Conservation (phyloP, 495 filamentous ascomycete genomes). For the Aspergillus steynii region DNA sequence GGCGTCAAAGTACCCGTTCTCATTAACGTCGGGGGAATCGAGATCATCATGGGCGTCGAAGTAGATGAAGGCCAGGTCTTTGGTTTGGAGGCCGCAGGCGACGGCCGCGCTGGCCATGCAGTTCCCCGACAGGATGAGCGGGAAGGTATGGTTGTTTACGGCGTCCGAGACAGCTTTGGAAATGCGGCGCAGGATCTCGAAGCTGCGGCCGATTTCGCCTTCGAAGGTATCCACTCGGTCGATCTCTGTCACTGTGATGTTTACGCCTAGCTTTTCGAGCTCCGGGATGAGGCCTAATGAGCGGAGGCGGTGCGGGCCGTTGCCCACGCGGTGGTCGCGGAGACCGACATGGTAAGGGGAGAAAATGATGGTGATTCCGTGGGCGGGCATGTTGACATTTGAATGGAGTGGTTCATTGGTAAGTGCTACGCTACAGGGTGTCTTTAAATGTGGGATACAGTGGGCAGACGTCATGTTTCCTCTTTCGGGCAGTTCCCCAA, state of each 20-base stretch:
- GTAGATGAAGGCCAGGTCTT: slow-evolving; percentile 25
- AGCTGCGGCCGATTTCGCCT: slow-evolving; percentile 30
- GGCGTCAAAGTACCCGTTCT: slow-evolving; percentile 29
- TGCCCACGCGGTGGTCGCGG: slow-evolving; percentile 29
- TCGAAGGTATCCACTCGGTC: slow-evolving; percentile 23
- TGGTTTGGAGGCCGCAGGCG: slow-evolving; percentile 20
- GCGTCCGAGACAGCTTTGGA: slow-evolving; percentile 22
- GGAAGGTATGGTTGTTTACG: slow-evolving; percentile 17
- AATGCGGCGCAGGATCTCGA: slow-evolving; percentile 24
- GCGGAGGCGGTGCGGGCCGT: slow-evolving; percentile 26
- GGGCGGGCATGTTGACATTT: slow-evolving; percentile 6
- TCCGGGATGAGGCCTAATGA: slow-evolving; percentile 13
- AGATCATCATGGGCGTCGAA: slow-evolving; percentile 32
- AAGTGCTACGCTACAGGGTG: no score
- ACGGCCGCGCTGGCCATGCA: slow-evolving; percentile 26
- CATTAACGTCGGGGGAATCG: slow-evolving; percentile 28
- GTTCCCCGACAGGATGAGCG: slow-evolving; percentile 26
- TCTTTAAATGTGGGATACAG: not conserved
- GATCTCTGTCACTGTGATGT: slow-evolving; percentile 18
- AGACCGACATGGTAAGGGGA: slow-evolving; percentile 30
- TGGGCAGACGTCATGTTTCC: not conserved
- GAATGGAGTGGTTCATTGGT: no score
- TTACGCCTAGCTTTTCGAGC: slow-evolving; percentile 15
- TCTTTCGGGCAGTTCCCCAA: not conserved
- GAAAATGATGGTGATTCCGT: slow-evolving; percentile 25